phyloP scores from a whole-genome alignment of 2,329 filamentous ascomycete species.

The Fusarium piperis region DNA sequence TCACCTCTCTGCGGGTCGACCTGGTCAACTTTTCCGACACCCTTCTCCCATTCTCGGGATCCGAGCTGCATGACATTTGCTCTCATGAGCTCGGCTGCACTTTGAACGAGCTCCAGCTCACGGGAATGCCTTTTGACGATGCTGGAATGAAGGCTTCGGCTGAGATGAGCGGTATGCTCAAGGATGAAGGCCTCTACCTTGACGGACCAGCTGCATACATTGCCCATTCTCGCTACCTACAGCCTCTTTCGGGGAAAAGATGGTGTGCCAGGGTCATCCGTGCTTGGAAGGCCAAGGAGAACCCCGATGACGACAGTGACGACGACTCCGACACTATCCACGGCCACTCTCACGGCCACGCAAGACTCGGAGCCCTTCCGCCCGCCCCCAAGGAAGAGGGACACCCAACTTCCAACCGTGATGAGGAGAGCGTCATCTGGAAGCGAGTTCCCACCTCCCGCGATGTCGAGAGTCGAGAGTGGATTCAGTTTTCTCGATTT shows the following conservation, averaged over 20 bases:
- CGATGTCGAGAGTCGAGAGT: constrained; percentile 54
- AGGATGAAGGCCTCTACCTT: constrained; percentile 62
- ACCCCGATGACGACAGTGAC: constrained; percentile 37
- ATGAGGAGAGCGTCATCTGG: constrained; percentile 60
- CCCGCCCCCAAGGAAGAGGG: constrained; percentile 55
- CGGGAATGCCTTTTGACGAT: constrained; percentile 61
- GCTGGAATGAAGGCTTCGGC: constrained; percentile 57
- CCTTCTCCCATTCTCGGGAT: constrained; percentile 56
- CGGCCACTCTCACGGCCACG: constrained; percentile 39
- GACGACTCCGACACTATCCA: constrained; percentile 41
- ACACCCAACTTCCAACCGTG: constrained; percentile 53
- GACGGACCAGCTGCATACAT: constrained; percentile 57
- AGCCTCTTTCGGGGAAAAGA: constrained; percentile 50
- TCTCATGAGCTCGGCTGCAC: constrained; percentile 64
- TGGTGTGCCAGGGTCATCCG: constrained; percentile 59
- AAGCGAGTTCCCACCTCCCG: constrained; percentile 58
- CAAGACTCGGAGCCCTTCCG: constrained; percentile 49
- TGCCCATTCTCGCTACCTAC: constrained; percentile 52
- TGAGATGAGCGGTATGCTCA: constrained; percentile 62
- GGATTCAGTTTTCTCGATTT: constrained; percentile 58
- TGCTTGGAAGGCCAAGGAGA: constrained; percentile 50
- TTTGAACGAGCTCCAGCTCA: constrained; percentile 63
- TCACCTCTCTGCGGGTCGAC: constrained; percentile 61
- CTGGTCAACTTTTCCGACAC: constrained; percentile 64
- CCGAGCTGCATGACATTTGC: constrained; percentile 62